A percentile compares a stretch with the other conserved stretches of the same genome.
Conservation (phyloP, 106 monocot genomes). For the Platanthera zijinensis region DNA sequence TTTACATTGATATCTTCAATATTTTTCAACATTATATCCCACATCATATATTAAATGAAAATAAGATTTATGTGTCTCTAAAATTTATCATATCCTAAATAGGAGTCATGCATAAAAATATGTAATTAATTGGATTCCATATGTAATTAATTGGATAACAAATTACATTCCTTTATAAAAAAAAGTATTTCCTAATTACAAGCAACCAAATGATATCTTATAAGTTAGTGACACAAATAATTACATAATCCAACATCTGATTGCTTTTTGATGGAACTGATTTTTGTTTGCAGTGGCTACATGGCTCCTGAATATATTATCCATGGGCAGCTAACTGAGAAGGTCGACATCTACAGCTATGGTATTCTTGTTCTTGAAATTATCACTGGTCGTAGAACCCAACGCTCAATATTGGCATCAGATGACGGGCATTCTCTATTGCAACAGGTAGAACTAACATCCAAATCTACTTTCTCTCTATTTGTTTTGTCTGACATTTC, state of each 20-base stretch:
- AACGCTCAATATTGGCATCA: constrained; percentile 25
- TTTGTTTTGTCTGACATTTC: too few relatives aligned
- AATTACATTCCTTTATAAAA: too few relatives aligned
- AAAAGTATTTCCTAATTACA: too few relatives aligned
- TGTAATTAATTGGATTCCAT: too few relatives aligned
- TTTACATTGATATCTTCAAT: too few relatives aligned
- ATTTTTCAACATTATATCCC: too few relatives aligned
- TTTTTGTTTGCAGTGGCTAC: constrained; percentile 37
- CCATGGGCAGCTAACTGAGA: constrained; percentile 62
- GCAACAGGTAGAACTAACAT: constrained; percentile 6
- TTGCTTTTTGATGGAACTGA: constrained; percentile 3
- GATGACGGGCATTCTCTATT: constrained; percentile 31
- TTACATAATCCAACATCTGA: neutral
- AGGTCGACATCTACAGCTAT: constrained; percentile 53
- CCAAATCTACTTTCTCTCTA: neutral
- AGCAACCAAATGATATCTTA: neutral
- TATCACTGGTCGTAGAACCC: constrained; percentile 40
- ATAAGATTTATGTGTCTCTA: too few relatives aligned
- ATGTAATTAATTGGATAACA: too few relatives aligned
- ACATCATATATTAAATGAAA: too few relatives aligned
- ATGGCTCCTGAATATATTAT: constrained; percentile 74
- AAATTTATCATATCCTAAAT: too few relatives aligned
- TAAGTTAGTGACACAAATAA: neutral
- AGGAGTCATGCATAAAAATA: too few relatives aligned
- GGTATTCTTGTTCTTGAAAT: constrained; percentile 54